Base-by-base conservation (phyloP, 257 asterid species). In the Primulina tabacum region DNA sequence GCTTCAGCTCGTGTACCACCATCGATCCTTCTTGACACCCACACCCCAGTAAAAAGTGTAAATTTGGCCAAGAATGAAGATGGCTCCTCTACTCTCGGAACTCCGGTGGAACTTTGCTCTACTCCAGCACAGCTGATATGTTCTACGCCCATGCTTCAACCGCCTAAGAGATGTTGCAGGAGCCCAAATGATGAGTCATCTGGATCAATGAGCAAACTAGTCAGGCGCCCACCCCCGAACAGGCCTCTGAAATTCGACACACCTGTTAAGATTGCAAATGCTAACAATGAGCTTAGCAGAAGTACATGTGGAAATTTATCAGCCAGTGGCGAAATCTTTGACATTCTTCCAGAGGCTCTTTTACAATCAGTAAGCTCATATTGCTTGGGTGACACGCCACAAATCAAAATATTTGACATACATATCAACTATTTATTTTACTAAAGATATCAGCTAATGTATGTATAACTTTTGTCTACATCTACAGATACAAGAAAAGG, bases 181-280 rank as follows among this genome's bases (percentile, higher is more conserved):
- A 94, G 91, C 81, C 90, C 95, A 3, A 88, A 81, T 33, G 87
- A 86, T 18, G 82, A 77, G 69, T 71, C 80, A 37, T 73, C 62
- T 53, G 72, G 71, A 34, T 67, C 88, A 5, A 88, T 88, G 7
- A 78, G 37, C 73, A 89, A 88, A 80, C 85, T 87, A 4, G 76
- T 65, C 8, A 85, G 86, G 75, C 89, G 97, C 52, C 84, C 96
- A 56, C 85, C 92, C 18, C 79, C 87, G 35, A 86, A 78, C 61
- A 77, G 96, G 80, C 88, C 93, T 71, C 73, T 91, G 85, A 80
- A 55, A 69, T 89, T 91, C 14, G 97, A 86, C 71, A 84, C 96
- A 12, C 94, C 96, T 8, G 87, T 84, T 70, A 87, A 92, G 85
- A 76, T 43, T 35, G 71, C 62, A 37, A 71, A 76, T 55, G 58